Conservation (phyloP, 305 asterid species). For the Solanum hybrid region DNA sequence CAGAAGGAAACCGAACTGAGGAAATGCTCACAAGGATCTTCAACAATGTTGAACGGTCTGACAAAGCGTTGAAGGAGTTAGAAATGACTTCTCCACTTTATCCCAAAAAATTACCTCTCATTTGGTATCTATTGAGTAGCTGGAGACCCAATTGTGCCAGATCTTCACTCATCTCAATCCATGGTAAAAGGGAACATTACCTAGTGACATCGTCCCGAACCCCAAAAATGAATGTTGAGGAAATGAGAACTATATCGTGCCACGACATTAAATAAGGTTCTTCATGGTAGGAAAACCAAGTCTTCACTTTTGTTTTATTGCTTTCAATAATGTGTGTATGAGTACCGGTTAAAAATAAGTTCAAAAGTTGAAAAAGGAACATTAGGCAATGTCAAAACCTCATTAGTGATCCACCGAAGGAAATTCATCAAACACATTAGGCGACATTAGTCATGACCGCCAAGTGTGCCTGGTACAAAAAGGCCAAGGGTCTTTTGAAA, state of each 20-base stretch:
- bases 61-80: too few species aligned
- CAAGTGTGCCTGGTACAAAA: neutral
- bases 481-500: too few species aligned
- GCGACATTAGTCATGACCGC: neutral
- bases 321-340: neutral
- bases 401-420: neutral
- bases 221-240: neutral
- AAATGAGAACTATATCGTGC: neutral
- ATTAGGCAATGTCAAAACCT: neutral
- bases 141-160: neutral
- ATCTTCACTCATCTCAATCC: neutral
- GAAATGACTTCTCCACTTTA: neutral
- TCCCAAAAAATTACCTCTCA: neutral
- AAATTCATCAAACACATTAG: neutral
- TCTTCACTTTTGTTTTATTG: neutral
- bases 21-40: too few species aligned
- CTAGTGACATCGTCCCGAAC: neutral
- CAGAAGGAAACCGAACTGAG: too few species aligned
- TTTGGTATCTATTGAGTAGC: neutral
- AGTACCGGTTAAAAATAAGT: neutral
- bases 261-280: neutral
- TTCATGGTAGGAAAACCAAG: neutral
- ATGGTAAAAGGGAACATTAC: neutral
- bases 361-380: neutral
- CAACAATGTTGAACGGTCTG: too few species aligned